Percentiles rank a stretch among this genome's conserved stretches.
Conservation (phyloP, 345 rosid species). For the Atalantia buxifolia region DNA sequence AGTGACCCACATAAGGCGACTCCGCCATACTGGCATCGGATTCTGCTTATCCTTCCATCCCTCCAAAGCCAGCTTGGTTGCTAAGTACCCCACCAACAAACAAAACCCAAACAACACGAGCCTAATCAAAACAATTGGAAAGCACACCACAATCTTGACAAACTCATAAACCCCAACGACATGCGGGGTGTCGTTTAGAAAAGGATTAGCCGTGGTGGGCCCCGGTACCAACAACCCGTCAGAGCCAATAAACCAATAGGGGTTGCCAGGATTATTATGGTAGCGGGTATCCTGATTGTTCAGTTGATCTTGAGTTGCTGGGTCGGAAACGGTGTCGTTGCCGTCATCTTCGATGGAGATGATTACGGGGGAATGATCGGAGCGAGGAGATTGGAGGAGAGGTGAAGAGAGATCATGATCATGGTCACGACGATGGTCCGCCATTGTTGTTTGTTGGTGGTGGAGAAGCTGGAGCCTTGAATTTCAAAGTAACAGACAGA, state of each 20-base stretch:
- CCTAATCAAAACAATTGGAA: constrained; percentile 66
- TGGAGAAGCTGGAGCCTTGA: no score
- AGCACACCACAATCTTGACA: constrained; percentile 57
- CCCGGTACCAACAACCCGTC: constrained; percentile 44
- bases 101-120: constrained; percentile 61
- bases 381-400: constrained; percentile 39
- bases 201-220: constrained; percentile 65
- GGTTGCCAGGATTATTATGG: constrained; percentile 29
- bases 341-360: constrained; percentile 42
- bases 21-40: constrained; percentile 91
- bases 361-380: constrained; percentile 42
- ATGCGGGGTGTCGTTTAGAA: constrained; percentile 53
- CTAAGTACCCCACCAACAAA: constrained; percentile 61
- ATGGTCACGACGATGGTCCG: constrained; percentile 29
- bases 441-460: constrained; percentile 32
- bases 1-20: constrained; percentile 85
- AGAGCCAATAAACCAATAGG: constrained; percentile 59
- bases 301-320: constrained; percentile 5
- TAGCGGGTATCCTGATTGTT: constrained; percentile 8
- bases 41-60: constrained; percentile 88
- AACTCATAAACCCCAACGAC: constrained; percentile 68
- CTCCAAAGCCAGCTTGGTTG: constrained; percentile 65
- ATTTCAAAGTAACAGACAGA: no score
- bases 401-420: constrained; percentile 46
- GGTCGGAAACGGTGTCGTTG: constrained; percentile 15